Evolutionary conservation across 345 rosid species (phyloP), one percentile per base, ranked within the genome.

Genomic region (Citrus inodora): DNA sequence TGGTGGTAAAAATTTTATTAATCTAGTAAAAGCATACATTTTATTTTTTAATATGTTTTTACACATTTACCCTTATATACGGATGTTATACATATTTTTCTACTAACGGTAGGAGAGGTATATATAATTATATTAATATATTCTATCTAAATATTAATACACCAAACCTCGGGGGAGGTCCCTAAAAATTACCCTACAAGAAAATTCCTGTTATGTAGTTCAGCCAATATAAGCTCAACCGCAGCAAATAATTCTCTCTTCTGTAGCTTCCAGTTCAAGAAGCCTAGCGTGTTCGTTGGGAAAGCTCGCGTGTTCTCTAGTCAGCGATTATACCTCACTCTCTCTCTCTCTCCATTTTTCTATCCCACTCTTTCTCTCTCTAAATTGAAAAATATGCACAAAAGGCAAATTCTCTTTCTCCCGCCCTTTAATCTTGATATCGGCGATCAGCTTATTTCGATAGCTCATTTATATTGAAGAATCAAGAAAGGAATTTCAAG

Each of bases 241-340:
- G 48, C 83, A 77, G 56, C 17, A 1, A 32, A 78, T 72, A 40
- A 42, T 25, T 64, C 22, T 6, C 42, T 1, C 11, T 28, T 24
- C 10, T 17, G 17, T 53, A 78, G 38, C 7, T 75, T 51, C 82
- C 35, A 30, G 42, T 73, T 71, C 80, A 79, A 82, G 61, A 75
- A 79, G 78, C 80, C 79, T 79, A 38, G 86, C 88, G 86, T 85
- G 87, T 79, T 85, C 84, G 46, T 62, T 53, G 76, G 72, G 83
- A 79, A 85, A 85, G 60, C 70, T 27, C 78, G 59, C 79, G 25
- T 71, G 3, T 16, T 40, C n/a, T 13, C 61, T 70, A 42, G 46
- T 35, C 69, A 30, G 32, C 79, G 59, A 27, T 60, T 73, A 63
- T 84, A 82, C 53, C 64, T 65, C 7, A 17, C 68, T 32, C 13